Evolutionary conservation across 352 stramenopile species (phyloP).

Genomic region (Phytopythium cucurbitacearum): DNA sequence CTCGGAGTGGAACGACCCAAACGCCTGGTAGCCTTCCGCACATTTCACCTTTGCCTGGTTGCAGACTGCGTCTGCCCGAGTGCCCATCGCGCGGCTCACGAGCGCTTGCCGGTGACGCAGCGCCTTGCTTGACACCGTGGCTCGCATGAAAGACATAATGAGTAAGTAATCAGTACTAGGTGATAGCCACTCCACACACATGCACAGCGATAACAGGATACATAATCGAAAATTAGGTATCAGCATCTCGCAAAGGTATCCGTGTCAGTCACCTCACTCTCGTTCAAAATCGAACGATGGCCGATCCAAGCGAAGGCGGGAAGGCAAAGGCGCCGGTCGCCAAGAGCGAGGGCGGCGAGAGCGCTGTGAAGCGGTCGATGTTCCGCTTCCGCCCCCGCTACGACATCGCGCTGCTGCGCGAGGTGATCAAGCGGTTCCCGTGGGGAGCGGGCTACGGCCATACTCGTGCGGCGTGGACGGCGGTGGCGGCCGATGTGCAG

Average conservation of each 20-base stretch:
- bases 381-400: slow-evolving; percentile 36
- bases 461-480: slow-evolving; percentile 34
- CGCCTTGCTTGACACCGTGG: no score
- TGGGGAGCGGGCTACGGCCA: slow-evolving; percentile 37
- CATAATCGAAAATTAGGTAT: neutral
- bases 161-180: no score
- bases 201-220: neutral
- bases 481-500: slow-evolving; percentile 25
- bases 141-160: no score
- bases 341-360: slow-evolving; percentile 2
- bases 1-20: slow-evolving; percentile 76
- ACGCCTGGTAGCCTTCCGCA: slow-evolving; percentile 50
- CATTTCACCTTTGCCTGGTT: slow-evolving; percentile 8
- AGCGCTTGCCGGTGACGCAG: no score
- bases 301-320: neutral
- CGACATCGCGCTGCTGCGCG: slow-evolving; percentile 30
- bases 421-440: slow-evolving; percentile 36
- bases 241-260: neutral
- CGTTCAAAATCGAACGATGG: slow-evolving; percentile 1
- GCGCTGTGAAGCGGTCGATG: slow-evolving; percentile 17
- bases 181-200: no score
- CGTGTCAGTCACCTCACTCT: neutral
- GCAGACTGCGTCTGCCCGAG: neutral
- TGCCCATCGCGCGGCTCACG: neutral
- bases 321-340: no score